Percentiles rank a stretch among this genome's conserved stretches.
Evolutionary conservation across 177 flowering plant genomes (phyloP).

Genomic region (Telopea speciosissima): DNA sequence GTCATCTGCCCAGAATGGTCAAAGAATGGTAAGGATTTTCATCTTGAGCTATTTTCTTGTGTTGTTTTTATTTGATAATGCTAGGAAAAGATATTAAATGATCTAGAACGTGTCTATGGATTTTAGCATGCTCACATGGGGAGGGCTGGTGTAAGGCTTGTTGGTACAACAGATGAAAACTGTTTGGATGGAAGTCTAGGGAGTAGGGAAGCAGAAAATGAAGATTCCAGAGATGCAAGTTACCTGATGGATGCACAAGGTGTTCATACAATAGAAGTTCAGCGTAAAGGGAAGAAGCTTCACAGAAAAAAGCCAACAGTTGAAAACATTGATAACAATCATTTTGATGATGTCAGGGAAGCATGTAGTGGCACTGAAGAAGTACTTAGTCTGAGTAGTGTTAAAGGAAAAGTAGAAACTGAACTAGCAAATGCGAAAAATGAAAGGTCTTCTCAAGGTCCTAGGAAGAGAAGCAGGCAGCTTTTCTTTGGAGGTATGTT

Average conservation of each 20-base stretch:
- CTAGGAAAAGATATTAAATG: conserved; percentile 5
- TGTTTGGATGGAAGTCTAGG: conserved; percentile 49
- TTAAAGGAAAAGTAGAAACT: conserved; percentile 29
- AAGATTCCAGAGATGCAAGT: conserved; percentile 29
- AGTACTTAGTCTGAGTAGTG: conserved; percentile 31
- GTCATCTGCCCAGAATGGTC: conserved; percentile 34
- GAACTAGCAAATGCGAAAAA: conserved; percentile 32
- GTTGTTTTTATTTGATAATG: not conserved
- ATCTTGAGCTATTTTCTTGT: not conserved
- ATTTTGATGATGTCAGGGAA: conserved; percentile 51
- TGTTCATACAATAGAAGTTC: conserved; percentile 22
- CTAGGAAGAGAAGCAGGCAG: conserved; percentile 52
- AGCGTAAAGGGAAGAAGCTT: conserved; percentile 31
- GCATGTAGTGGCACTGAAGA: conserved; percentile 73
- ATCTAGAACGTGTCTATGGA: conserved; percentile 7
- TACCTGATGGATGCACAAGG: conserved; percentile 28
- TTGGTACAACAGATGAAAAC: conserved; percentile 38
- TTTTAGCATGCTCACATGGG: conserved; percentile 27
- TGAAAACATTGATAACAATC: conserved; percentile 24
- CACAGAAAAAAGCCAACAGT: conserved; percentile 30
- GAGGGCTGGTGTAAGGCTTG: conserved; percentile 20
- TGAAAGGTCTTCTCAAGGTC: conserved; percentile 27
- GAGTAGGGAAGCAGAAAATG: conserved; percentile 59
- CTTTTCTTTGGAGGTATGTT: conserved; percentile 36
- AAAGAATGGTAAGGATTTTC: conserved; percentile 31